Percentiles rank a stretch among this genome's conserved stretches.
phyloP scores from a whole-genome alignment of 2,329 filamentous ascomycete genomes.

The Penicillium hordei region DNA sequence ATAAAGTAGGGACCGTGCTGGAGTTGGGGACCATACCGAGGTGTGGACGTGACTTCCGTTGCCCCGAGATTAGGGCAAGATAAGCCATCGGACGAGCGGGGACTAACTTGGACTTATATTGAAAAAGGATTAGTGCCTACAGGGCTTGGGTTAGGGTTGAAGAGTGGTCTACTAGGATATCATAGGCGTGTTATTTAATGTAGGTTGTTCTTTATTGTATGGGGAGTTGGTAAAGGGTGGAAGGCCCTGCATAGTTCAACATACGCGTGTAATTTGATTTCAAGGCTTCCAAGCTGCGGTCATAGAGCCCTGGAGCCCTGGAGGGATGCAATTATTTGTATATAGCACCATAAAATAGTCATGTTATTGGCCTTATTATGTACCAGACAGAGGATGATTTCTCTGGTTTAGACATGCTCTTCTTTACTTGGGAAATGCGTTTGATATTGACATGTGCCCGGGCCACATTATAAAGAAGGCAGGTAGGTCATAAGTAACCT shows the following conservation, averaged over 20 bases:
- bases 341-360: neutral
- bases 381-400: no score
- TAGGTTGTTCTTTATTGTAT: neutral
- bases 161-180: neutral
- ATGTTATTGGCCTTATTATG: neutral
- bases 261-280: neutral
- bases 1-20: constrained; percentile 26
- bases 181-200: neutral
- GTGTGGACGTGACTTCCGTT: constrained; percentile 18
- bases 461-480: neutral
- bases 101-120: neutral
- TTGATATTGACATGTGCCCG: neutral
- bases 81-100: constrained; percentile 19
- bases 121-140: neutral
- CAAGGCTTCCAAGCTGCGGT: neutral
- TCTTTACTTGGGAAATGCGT: neutral
- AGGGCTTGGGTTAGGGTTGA: neutral
- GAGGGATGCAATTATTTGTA: neutral
- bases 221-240: neutral
- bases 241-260: neutral
- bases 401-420: no score
- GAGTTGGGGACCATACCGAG: constrained; percentile 11
- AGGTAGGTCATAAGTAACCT: no score
- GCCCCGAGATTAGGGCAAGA: constrained; percentile 15
- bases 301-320: no score